Evolutionary conservation across 2,329 filamentous ascomycete species (phyloP), one percentile per base, ranked within the genome.

Genomic region (Cadophora gregata): DNA sequence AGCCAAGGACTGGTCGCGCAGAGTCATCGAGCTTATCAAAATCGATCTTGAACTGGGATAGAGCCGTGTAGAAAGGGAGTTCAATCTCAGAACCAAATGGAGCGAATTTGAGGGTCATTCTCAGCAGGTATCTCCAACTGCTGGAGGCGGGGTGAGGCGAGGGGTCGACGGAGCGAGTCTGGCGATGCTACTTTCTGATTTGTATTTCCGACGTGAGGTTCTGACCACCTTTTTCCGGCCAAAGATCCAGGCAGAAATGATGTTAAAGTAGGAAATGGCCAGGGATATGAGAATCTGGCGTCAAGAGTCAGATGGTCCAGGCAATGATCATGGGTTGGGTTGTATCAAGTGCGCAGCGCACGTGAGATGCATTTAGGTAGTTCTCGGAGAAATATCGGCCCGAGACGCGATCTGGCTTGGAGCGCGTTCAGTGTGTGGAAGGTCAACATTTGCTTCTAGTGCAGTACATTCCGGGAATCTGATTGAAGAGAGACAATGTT

Each of bases 21-120:
- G 94, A 97, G 79, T 97, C 95, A 81, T 97, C 92, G 61, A 99
- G 92, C 81, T 94, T 97, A 81, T 97, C 96, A 85, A 97, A 90
- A 78, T 98, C 93, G 77, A 99, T 93, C 81, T 99, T 99, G 72
- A 91, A 91, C 6, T 90, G 88, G 67, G 96, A 96, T n/a, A 99
- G 87, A 5, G 93, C 90, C 55, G 92, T 91, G 78, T 97, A 99
- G 80, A 99, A 99, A 53, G 93, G 93, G 51, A 98, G 85, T 78
- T 99, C 96, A 76, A 98, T 93, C 80, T 97, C 93, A 59, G 95
- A 97, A 48, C 90, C 88, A 83, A 97, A 98, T 0, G 95, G 90
- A 68, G 93, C 93, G 80, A 94, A 99, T 82, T 90, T 88, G 78
- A 92, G 83, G 64, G 76, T 74, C 76, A 76, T 75, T 7, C 60